These are phyloP conservation scores for Cynanchum wilfordii DNA, from an alignment of 257 asterid species.

Conservation along the genomic window DNA sequence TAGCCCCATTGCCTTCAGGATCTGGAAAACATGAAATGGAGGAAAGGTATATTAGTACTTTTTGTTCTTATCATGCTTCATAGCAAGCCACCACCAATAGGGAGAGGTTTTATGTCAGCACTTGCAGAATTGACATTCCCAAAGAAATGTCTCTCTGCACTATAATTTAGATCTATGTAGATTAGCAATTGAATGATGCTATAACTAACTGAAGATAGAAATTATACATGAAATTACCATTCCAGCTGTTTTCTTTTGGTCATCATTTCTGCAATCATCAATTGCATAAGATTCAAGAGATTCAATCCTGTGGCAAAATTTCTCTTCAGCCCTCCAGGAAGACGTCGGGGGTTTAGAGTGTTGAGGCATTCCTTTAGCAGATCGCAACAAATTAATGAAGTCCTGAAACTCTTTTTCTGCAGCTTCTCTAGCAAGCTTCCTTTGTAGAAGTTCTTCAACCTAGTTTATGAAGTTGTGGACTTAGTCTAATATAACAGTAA, in stretches of 20 bases:
- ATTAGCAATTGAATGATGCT: not conserved
- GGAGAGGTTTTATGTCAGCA: not conserved
- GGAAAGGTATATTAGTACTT: not conserved
- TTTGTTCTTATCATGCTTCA: not conserved
- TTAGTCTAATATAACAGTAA: slow-evolving; percentile 10
- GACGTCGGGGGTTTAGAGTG: slow-evolving; percentile 65
- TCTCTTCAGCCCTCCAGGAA: slow-evolving; percentile 62
- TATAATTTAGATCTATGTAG: not conserved
- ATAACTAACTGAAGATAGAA: slow-evolving; percentile 8
- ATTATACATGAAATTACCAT: slow-evolving; percentile 42
- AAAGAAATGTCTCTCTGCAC: not conserved
- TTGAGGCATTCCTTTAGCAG: slow-evolving; percentile 59
- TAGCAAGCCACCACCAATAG: not conserved
- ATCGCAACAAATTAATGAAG: slow-evolving; percentile 55
- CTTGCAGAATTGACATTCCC: not conserved
- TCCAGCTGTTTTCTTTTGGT: slow-evolving; percentile 69
- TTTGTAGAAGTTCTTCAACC: slow-evolving; percentile 79
- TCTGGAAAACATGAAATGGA: slow-evolving; percentile 34
- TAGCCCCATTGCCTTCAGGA: slow-evolving; percentile 82
- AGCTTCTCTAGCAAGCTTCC: slow-evolving; percentile 67
- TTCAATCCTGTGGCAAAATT: slow-evolving; percentile 43
- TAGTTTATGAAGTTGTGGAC: slow-evolving; percentile 22
- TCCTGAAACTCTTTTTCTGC: slow-evolving; percentile 74
- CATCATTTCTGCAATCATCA: slow-evolving; percentile 68
- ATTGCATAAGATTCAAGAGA: slow-evolving; percentile 74